These are phyloP conservation scores for Serendipita sp. DNA, from an alignment of 768 basidiomycete species.

Conservation along the genomic window DNA sequence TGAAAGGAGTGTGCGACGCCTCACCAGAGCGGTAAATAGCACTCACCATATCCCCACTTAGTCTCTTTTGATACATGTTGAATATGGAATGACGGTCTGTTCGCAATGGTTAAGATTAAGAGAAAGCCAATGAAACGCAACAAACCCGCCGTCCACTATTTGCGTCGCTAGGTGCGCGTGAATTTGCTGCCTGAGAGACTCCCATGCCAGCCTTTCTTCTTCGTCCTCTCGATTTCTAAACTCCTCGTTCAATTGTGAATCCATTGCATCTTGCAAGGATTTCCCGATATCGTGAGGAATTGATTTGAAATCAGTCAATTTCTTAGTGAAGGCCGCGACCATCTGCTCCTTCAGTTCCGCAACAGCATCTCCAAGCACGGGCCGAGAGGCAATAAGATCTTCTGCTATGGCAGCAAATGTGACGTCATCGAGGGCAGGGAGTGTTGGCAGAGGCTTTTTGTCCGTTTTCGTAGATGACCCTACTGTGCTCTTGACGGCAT, in stretches of 20 bases:
- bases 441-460: neutral
- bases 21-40: no score
- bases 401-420: neutral
- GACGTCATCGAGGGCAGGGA: neutral
- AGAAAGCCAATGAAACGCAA: neutral
- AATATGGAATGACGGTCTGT: neutral
- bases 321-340: neutral
- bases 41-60: neutral
- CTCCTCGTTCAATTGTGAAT: neutral
- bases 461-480: no score
- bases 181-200: neutral
- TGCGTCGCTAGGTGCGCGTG: neutral
- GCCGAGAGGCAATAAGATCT: neutral
- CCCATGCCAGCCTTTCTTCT: neutral
- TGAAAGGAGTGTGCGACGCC: no score
- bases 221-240: neutral
- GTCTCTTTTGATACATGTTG: neutral
- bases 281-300: neutral
- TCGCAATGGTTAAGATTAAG: neutral
- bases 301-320: neutral
- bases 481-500: no score
- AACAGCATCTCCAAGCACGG: neutral
- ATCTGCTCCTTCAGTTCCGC: neutral
- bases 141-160: neutral
- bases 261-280: neutral